Conservation (phyloP, 345 rosid genomes). For the Acer yangbiense region DNA sequence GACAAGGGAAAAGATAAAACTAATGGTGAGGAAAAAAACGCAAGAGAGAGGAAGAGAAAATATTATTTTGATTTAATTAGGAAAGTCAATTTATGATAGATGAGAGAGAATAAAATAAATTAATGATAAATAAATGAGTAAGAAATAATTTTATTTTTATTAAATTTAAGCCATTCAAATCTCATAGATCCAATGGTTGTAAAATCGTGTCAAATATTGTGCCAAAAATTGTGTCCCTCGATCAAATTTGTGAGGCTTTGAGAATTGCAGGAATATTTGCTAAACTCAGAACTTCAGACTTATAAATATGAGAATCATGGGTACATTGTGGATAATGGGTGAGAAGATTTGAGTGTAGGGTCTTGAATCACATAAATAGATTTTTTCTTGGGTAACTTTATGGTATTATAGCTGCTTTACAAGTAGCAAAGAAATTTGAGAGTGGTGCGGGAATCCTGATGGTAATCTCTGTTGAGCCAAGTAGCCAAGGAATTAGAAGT, state of each 20-base stretch:
- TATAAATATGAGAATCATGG: not conserved
- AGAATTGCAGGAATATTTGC: not conserved
- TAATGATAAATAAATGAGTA: too few species aligned
- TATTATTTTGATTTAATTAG: too few species aligned
- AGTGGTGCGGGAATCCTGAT: not conserved
- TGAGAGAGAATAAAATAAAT: too few species aligned
- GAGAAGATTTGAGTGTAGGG: not conserved
- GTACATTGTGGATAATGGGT: not conserved
- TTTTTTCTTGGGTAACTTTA: not conserved
- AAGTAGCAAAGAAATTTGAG: not conserved
- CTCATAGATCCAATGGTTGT: too few species aligned
- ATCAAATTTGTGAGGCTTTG: not conserved
- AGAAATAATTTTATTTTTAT: too few species aligned
- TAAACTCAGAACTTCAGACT: not conserved
- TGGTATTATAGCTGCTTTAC: not conserved
- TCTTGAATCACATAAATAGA: not conserved
- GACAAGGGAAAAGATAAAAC: too few species aligned
- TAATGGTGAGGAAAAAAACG: too few species aligned
- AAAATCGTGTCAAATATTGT: too few species aligned
- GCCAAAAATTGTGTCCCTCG: too few species aligned
- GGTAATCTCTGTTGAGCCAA: not conserved
- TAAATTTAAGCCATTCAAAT: too few species aligned
- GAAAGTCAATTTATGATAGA: too few species aligned
- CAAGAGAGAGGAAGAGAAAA: too few species aligned
- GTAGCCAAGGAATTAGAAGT: not conserved